Evolutionary conservation across 1,139 yeast species (phyloP), one percentile per base, ranked within the genome.

Genomic region (Nakaseomyces kungkrabaensis): DNA sequence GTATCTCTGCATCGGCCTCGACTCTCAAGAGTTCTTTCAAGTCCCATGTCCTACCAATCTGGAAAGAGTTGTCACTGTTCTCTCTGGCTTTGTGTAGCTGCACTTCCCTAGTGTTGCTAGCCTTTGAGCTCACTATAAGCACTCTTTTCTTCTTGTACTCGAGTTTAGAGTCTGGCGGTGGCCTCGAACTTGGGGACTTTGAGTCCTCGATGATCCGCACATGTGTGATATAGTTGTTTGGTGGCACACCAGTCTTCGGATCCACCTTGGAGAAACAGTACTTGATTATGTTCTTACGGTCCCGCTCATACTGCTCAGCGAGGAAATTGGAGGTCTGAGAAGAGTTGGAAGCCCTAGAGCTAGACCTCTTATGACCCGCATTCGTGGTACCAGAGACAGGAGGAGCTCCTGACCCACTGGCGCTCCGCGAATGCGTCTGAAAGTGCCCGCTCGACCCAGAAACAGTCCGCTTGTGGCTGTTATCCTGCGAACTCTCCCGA

Each of bases 11-110:
- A 53, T 81, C 85, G 51, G 78, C 74, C 45, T 81, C 79, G 5
- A 90, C 68, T 37, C 68, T 68, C 11, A 73, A 68, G 56, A 92
- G 71, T 57, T 87, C 95, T 53, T 79, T 87, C 61, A 92, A 70
- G 55, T 82, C 83, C 98, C 98, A 92, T 4, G 95, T 84, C 61
- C 96, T 77, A 38, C 98, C 98, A 49, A 92, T 86, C 67, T 90
- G 97, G 61, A 85, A 82, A 3, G 81, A 68, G 3, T 85, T 88
- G 53, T 81, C 81, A 9, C 79, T 74, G 59, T 85, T 85, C 63
- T 78, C 88, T 59, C 95, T 82, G 1, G 95, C 96, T 68, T 92
- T 92, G 62, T 89, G 96, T 29, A 92, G 62, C 51, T 83, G 74
- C 43, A 87, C 82, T 27, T 85, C 71, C 3, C 95, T 94, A 3